phyloP scores from a whole-genome alignment of 179 eudicot genomes.

The Beta macrorhiza region DNA sequence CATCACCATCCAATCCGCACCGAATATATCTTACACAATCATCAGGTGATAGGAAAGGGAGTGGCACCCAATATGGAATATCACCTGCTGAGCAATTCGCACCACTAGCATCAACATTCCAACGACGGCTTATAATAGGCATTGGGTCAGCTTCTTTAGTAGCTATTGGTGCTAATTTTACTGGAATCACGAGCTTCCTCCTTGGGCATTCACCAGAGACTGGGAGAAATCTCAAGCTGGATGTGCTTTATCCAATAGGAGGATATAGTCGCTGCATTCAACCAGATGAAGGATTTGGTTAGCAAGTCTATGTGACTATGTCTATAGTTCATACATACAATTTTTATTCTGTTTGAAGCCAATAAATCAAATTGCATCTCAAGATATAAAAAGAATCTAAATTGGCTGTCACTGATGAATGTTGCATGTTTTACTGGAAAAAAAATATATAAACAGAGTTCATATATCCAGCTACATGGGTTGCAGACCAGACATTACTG shows the following conservation, averaged over 20 bases:
- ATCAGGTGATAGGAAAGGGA: constrained; percentile 43
- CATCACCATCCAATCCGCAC: constrained; percentile 17
- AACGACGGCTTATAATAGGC: constrained; percentile 64
- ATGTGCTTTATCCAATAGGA: constrained; percentile 74
- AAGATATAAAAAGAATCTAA: not conserved
- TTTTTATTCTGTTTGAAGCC: not conserved
- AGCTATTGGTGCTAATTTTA: constrained; percentile 82
- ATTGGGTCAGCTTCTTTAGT: constrained; percentile 70
- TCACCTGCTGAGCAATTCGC: constrained; percentile 61
- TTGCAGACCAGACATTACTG: constrained; percentile 74
- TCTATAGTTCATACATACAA: not conserved
- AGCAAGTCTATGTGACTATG: constrained; percentile 16
- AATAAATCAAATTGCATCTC: not conserved
- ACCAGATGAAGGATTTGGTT: constrained; percentile 73
- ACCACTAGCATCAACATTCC: constrained; percentile 55
- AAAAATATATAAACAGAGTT: constrained; percentile 52
- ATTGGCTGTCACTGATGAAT: not conserved
- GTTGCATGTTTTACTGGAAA: constrained; percentile 10
- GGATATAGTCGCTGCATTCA: constrained; percentile 73
- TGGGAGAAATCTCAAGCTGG: constrained; percentile 72
- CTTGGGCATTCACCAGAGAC: constrained; percentile 70
- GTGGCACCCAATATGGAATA: constrained; percentile 8
- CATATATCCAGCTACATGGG: constrained; percentile 81
- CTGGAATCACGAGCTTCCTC: constrained; percentile 73
- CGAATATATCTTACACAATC: constrained; percentile 39